Percentiles rank a stretch among this genome's conserved stretches.
These are phyloP conservation scores for Epichloe amarillans DNA, from an alignment of 2,329 filamentous ascomycete genomes.

Conservation along the genomic window DNA sequence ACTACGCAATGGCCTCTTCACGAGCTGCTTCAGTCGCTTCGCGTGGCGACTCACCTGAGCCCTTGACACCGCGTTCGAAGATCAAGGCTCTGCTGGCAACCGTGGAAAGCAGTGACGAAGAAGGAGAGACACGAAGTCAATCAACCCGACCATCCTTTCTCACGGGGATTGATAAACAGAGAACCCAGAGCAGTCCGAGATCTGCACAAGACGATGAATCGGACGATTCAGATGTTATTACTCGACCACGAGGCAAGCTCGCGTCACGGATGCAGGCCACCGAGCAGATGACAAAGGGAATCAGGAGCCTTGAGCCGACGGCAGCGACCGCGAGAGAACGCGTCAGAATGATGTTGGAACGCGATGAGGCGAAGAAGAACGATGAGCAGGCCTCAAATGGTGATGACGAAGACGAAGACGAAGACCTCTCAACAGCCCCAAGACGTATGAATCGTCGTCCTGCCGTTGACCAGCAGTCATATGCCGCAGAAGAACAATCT, in stretches of 20 bases:
- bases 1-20: conserved; percentile 32
- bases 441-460: conserved; percentile 26
- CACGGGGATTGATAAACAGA: neutral
- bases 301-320: conserved; percentile 1
- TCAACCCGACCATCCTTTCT: conserved; percentile 5
- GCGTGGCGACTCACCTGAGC: conserved; percentile 28
- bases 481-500: conserved; percentile 8
- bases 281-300: conserved; percentile 5
- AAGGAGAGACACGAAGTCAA: conserved; percentile 15
- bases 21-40: conserved; percentile 31
- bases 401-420: conserved; percentile 22
- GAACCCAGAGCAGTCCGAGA: neutral
- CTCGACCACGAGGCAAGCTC: conserved; percentile 47
- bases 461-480: conserved; percentile 19
- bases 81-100: conserved; percentile 38
- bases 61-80: conserved; percentile 40
- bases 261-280: conserved; percentile 47
- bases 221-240: conserved; percentile 23
- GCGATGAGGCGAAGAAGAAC: conserved; percentile 13
- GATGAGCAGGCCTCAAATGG: conserved; percentile 10
- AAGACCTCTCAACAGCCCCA: conserved; percentile 26
- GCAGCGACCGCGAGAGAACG: conserved; percentile 26
- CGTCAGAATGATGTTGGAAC: conserved; percentile 29
- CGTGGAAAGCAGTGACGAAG: conserved; percentile 36
- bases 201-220: conserved; percentile 28